A percentile compares a stretch with the other conserved stretches of the same genome.
Evolutionary conservation across 805 yeast species (phyloP).

Genomic region (Wickerhamiella azyma): DNA sequence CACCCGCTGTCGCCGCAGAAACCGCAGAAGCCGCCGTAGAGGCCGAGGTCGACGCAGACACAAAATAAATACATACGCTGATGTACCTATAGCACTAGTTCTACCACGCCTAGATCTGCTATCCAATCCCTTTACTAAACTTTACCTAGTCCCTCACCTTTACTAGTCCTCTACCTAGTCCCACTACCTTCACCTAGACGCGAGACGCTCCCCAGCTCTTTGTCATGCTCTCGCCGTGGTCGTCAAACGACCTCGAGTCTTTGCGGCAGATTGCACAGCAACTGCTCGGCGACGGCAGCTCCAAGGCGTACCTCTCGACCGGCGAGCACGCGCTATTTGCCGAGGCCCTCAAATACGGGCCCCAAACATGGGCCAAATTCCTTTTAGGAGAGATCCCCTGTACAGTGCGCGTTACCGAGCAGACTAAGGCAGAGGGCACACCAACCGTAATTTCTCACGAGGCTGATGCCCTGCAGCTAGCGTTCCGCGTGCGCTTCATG

Average conservation of each 20-base stretch:
- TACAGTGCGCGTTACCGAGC: slow-evolving; percentile 15
- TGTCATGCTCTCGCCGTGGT: slow-evolving; percentile 8
- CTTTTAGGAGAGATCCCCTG: slow-evolving; percentile 22
- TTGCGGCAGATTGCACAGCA: slow-evolving; percentile 4
- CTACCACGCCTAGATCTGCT: too few species aligned
- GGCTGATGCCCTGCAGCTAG: slow-evolving; percentile 25
- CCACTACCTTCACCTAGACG: too few species aligned
- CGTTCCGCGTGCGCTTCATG: slow-evolving; percentile 30
- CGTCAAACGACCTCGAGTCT: slow-evolving; percentile 4
- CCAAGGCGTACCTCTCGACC: slow-evolving; percentile 24
- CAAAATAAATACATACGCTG: too few species aligned
- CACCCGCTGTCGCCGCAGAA: too few species aligned
- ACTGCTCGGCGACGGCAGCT: slow-evolving; percentile 19
- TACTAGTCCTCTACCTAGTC: too few species aligned
- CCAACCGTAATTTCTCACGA: slow-evolving; percentile 8
- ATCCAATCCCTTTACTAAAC: too few species aligned
- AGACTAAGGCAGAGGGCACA: slow-evolving; percentile 8
- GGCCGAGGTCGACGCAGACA: too few species aligned
- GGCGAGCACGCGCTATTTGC: slow-evolving; percentile 28
- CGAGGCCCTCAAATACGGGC: slow-evolving; percentile 22
- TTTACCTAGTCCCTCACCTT: too few species aligned
- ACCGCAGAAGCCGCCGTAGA: too few species aligned
- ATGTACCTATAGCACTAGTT: too few species aligned
- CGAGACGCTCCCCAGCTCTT: neutral
- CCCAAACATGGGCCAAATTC: slow-evolving; percentile 24